Base-by-base conservation (phyloP, 2,329 filamentous ascomycete genomes). In the Botrytis porri region DNA sequence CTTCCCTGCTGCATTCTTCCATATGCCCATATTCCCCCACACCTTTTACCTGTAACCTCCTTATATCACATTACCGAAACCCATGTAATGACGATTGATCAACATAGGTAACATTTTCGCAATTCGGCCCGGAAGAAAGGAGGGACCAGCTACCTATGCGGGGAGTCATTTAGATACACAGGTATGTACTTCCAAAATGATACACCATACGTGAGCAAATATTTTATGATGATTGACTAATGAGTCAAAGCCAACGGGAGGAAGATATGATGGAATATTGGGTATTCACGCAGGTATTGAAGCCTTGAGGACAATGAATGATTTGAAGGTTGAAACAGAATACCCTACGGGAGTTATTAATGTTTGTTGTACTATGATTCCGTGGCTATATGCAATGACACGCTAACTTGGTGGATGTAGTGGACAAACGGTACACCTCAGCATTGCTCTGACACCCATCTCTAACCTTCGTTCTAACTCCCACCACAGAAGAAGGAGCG, bases 231-330 rank as follows among this genome's bases (percentile, higher is more conserved):
- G 7, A 10, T 79, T 89, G 87, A 0, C 35, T 61, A 25, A 69
- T 32, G 29, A 35, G 16, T 62, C 4, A 32, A 87, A 91, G 77
- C 88, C 88, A 2, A 83, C 82, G 0, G 91, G 91, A 1, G 91
- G 91, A 0, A 83, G 91, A 39, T 94, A 94, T 74, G 92, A 94
- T 45, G 70, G 93, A 0, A 93, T 95, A 45, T 82, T 96, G 0
- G 93, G 93, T 12, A 87, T 96, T 8, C 85, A 88, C 37, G 89
- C 92, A 1, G 93, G 90, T 0, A 84, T 96, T 0, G 93, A 96
- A 82, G 90, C 92, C 80, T 83, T 96, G 22, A 88, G 86, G 74
- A 86, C 89, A 0, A 83, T 97, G 62, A 85, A 90, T 8, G 92
- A 95, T 29, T 87, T 90, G 74, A 84, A 87, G 35, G 84, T 92